Percentiles rank a stretch among this genome's conserved stretches.
These are phyloP conservation scores for Pseudogymnoascus sp. DNA, from an alignment of 2,329 filamentous ascomycete genomes.

Conservation along the genomic window DNA sequence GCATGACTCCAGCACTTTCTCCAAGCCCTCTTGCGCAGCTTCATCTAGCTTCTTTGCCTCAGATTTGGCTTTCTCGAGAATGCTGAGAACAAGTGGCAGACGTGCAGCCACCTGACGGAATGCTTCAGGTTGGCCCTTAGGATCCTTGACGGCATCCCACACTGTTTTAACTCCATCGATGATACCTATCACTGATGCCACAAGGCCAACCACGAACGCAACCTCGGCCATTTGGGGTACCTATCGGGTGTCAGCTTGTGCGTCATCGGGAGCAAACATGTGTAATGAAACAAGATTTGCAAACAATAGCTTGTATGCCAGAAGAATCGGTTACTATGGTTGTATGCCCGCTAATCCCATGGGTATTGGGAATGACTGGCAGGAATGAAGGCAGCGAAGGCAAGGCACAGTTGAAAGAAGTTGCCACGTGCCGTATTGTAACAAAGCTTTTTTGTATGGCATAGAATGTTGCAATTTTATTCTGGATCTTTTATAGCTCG, in stretches of 20 bases:
- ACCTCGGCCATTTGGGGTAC: conserved; percentile 18
- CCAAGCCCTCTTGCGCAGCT: conserved; percentile 11
- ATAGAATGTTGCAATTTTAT: neutral
- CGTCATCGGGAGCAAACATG: neutral
- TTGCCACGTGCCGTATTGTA: neutral
- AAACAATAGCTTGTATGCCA: neutral
- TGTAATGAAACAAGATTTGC: neutral
- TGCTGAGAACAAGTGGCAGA: conserved; percentile 18
- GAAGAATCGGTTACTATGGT: neutral
- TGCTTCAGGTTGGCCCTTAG: conserved; percentile 20
- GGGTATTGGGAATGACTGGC: neutral
- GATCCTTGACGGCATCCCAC: conserved; percentile 20
- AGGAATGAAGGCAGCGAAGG: neutral
- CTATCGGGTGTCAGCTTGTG: neutral
- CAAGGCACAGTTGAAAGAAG: neutral
- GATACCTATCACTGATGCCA: conserved; percentile 19
- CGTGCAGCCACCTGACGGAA: conserved; percentile 20
- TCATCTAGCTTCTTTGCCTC: conserved; percentile 14
- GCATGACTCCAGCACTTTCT: conserved; percentile 17
- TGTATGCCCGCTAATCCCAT: neutral
- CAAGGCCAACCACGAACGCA: conserved; percentile 17
- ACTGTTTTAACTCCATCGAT: conserved; percentile 18
- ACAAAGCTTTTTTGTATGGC: neutral
- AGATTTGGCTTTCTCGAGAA: conserved; percentile 15
- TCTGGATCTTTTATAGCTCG: neutral